These are phyloP conservation scores for Auricularia heimuer DNA, from an alignment of 768 basidiomycete species.

Conservation along the genomic window DNA sequence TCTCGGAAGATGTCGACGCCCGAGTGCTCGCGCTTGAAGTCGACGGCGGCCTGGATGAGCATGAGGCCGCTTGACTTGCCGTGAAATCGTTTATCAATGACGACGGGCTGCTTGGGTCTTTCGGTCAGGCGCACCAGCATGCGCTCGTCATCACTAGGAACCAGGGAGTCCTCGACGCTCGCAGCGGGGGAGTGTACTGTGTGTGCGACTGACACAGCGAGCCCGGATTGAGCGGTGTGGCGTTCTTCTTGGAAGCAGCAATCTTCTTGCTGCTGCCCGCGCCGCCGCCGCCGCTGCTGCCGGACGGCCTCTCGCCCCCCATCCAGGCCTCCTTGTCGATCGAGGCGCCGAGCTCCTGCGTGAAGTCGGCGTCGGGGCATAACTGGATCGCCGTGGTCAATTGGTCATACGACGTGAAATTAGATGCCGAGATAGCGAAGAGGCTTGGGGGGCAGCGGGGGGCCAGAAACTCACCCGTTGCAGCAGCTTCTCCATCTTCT, in stretches of 20 bases:
- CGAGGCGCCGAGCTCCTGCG: slow-evolving; percentile 41
- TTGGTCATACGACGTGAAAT: slow-evolving; percentile 16
- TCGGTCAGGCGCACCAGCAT: slow-evolving; percentile 1
- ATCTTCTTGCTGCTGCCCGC: neutral
- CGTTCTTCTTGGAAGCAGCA: neutral
- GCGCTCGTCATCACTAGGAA: neutral
- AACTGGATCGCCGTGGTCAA: slow-evolving; percentile 33
- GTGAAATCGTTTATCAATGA: slow-evolving; percentile 27
- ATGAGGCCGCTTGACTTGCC: slow-evolving; percentile 48
- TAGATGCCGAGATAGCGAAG: slow-evolving; percentile 11
- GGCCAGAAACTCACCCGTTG: slow-evolving; percentile 21
- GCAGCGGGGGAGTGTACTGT: neutral
- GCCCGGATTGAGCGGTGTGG: neutral
- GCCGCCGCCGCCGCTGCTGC: neutral
- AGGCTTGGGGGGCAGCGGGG: neutral
- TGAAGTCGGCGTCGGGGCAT: slow-evolving; percentile 53
- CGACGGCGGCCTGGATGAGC: slow-evolving; percentile 44
- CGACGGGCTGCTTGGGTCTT: neutral
- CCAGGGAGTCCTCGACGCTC: neutral
- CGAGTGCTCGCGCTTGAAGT: slow-evolving; percentile 47
- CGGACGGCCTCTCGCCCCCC: neutral
- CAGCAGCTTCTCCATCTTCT: slow-evolving; percentile 41
- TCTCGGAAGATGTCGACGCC: slow-evolving; percentile 22
- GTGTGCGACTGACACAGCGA: neutral
- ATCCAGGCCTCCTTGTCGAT: slow-evolving; percentile 11